Conservation (phyloP, 257 asterid species). For the Fraxinus americana region DNA sequence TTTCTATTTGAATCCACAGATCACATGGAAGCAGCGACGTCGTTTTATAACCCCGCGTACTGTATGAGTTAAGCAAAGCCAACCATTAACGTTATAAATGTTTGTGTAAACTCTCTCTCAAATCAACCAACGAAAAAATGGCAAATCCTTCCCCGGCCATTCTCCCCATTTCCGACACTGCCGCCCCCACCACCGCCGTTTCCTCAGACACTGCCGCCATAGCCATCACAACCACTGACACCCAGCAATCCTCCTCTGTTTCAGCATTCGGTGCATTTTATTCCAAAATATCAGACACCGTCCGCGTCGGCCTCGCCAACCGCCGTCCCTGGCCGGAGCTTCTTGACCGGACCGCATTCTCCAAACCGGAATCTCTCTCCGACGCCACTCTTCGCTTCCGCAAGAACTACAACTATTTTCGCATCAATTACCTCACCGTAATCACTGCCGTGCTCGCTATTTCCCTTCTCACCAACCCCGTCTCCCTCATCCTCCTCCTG, state of each 20-base stretch:
- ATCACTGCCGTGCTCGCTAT: slow-evolving; percentile 52
- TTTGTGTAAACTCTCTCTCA: background rate
- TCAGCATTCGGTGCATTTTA: slow-evolving; percentile 54
- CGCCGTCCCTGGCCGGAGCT: slow-evolving; percentile 75
- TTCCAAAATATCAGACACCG: slow-evolving; percentile 39
- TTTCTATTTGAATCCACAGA: background rate
- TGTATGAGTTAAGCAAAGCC: background rate
- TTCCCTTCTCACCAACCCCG: slow-evolving; percentile 55
- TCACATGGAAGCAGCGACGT: slow-evolving; percentile 4
- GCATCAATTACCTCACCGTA: slow-evolving; percentile 52
- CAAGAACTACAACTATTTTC: slow-evolving; percentile 59
- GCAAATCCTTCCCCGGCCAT: slow-evolving; percentile 49
- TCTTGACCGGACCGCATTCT: slow-evolving; percentile 55
- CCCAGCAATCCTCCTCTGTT: slow-evolving; percentile 27
- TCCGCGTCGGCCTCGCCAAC: slow-evolving; percentile 50
- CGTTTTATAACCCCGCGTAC: background rate
- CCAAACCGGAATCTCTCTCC: slow-evolving; percentile 61
- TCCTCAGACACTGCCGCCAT: slow-evolving; percentile 2
- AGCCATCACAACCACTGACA: slow-evolving; percentile 10
- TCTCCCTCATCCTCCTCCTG: slow-evolving; percentile 54
- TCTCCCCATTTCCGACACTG: slow-evolving; percentile 48
- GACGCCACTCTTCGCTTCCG: slow-evolving; percentile 66
- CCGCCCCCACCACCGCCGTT: slow-evolving; percentile 15
- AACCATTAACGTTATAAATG: background rate
- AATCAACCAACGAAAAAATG: slow-evolving; percentile 18